Base-by-base conservation (phyloP, 345 rosid species). In the Fremontodendron californicum region DNA sequence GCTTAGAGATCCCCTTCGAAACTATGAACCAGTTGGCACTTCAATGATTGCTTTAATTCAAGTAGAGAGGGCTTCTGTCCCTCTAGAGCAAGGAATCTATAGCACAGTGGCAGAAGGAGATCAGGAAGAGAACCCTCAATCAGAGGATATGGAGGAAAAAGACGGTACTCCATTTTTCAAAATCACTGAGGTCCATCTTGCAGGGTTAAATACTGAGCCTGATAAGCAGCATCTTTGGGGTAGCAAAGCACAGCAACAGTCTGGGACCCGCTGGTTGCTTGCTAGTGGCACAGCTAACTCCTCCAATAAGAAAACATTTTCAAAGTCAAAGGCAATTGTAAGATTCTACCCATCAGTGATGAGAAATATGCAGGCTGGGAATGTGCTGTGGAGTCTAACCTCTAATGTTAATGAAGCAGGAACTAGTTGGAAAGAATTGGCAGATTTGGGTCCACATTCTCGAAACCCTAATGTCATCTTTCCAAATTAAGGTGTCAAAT, bases 1-100 rank as follows among this genome's bases (percentile, higher is more conserved):
- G 82, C 94, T 91, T 75, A 85, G 94, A 77, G 96, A 93, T 74
- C 94, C 93, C 58, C 81, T 80, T 19, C 86, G 82, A 79, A 82
- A 85, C 82, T 87, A 86, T 73, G 96, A 91, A 75, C 87, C 96
- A 40, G 92, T 91, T 70, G 96, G 94, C 58, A 87, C 88, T 33
- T 87, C 93, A 65, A 93, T 93, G 94, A 89, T 93, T 78, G 91
- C 88, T 69, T 76, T 91, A 62, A 70, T 93, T 65, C 92, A 89
- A 79, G 85, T 89, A 49, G 90, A 89, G 84, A 89, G 90, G 74
- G 51, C 73, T 45, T n/a, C 75, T 75, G 80, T 69, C 64, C 62
- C 81, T 71, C 63, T 49, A 29, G 66, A 78, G 27, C 76, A 78
- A 65, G 74, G 61, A 73, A 18, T 45, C 12, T 60, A 68, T 74